Base-by-base conservation (phyloP, 2,329 filamentous ascomycete species). In the Colletotrichum liriopes region DNA sequence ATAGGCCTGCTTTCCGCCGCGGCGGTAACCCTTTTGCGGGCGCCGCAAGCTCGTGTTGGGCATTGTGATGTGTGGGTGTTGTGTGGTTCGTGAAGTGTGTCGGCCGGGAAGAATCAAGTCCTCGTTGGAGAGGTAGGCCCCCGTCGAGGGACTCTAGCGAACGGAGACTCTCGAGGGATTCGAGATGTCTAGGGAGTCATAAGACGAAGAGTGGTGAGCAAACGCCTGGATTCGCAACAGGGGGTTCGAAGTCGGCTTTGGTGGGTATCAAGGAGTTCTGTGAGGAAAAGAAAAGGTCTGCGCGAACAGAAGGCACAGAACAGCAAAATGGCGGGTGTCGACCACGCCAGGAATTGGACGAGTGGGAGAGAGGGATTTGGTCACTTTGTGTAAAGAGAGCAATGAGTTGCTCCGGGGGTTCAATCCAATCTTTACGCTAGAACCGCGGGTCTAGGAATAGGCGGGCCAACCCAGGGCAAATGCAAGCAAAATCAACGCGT, bases 21-120 rank as follows among this genome's bases (percentile, higher is more conserved):
- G 93, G 85, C 83, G 93, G 87, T 88, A 90, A 78, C 91, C 90
- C 80, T 91, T 91, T 79, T 90, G 87, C 56, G 91, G 91, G 78
- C 85, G 86, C 69, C 90, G 84, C 77, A 92, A 81, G 61, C 84
- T 85, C 58, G 88, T 91, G 81, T 90, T 91, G 58, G 90, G 83
- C 91, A 93, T 90, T 76, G 80, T 82, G 71, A 47, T 68, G 26
- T 69, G 37, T 51, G 43, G 32, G 8, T 5, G 54, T 49, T 26
- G 11, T n/a, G 20, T 51, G 20, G 59, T 35, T 23, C 32, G 32
- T 20, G 52, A 32, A 37, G 20, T 8, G 29, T 49, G 47, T 59
- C 73, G 47, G 49, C 37, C 72, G 59, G n/a, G 51, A 41, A 49
- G 9, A 59, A 23, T 59, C 20, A 39, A 74, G 49, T 51, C 35